Evolutionary conservation across 2,329 filamentous ascomycete species (phyloP).

Genomic region (Colletotrichum phormii): DNA sequence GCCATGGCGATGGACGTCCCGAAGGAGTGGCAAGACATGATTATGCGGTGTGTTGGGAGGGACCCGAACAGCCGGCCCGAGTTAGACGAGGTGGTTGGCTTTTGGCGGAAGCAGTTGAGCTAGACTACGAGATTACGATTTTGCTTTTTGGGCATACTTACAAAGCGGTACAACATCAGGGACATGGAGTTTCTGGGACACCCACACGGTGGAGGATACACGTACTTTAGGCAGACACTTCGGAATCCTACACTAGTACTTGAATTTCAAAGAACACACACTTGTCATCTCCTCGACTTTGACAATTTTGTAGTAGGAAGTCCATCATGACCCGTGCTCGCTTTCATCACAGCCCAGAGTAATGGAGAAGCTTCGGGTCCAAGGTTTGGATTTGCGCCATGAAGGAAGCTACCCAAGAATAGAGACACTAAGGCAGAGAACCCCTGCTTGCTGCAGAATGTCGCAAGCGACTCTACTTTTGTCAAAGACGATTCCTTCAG

Average conservation of each 20-base stretch:
- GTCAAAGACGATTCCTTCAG: background rate
- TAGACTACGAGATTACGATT: background rate
- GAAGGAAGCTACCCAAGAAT: background rate
- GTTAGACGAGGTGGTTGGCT: conserved; percentile 33
- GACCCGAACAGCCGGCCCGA: conserved; percentile 36
- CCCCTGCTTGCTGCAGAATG: background rate
- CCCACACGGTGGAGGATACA: no score
- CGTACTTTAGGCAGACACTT: no score
- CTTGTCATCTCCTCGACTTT: background rate
- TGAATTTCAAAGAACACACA: background rate
- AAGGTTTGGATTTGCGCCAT: background rate
- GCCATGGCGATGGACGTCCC: conserved; percentile 31
- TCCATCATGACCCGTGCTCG: background rate
- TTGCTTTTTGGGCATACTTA: background rate
- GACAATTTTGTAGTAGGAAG: background rate
- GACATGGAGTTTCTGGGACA: background rate
- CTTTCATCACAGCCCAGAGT: background rate
- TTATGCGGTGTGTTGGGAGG: conserved; percentile 23
- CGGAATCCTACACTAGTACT: background rate
- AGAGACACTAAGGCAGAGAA: background rate
- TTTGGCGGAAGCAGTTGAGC: conserved; percentile 23
- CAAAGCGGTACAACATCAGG: background rate
- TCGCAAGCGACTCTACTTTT: background rate
- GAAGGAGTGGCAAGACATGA: conserved; percentile 25
- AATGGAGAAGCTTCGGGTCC: background rate